A percentile compares a stretch with the other conserved stretches of the same genome.
Conservation (phyloP, 805 yeast species). For the Kodamaea lidongshanica region DNA sequence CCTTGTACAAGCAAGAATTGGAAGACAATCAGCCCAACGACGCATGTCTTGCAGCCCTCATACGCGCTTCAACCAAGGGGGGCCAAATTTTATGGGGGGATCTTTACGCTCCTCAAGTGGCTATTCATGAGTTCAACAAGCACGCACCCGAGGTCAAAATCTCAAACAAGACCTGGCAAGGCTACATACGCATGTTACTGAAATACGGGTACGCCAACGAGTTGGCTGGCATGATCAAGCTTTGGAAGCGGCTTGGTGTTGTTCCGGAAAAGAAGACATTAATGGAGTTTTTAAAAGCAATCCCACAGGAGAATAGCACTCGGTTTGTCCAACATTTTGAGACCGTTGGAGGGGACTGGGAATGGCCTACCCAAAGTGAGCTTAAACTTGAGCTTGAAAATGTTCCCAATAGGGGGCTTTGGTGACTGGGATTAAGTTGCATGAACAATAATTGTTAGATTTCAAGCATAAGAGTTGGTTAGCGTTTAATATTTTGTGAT, state of each 20-base stretch:
- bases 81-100: conserved; percentile 41
- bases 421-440: no score
- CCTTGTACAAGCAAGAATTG: conserved; percentile 24
- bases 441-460: no score
- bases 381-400: conserved; percentile 4
- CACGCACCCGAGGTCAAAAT: conserved; percentile 37
- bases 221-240: conserved; percentile 43
- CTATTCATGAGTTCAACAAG: conserved; percentile 51
- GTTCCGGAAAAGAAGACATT: conserved; percentile 38
- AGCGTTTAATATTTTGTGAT: no score
- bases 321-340: conserved; percentile 33
- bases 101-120: conserved; percentile 52
- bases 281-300: conserved; percentile 30
- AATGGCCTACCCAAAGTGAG: conserved; percentile 30
- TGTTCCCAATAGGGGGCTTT: no score
- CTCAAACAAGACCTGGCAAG: conserved; percentile 41
- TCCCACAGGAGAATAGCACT: conserved; percentile 33
- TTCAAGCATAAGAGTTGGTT: no score
- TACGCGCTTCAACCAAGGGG: conserved; percentile 40
- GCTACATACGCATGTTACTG: conserved; percentile 47
- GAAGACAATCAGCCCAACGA: conserved; percentile 21
- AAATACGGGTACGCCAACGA: conserved; percentile 43
- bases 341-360: conserved; percentile 22
- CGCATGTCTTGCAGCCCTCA: conserved; percentile 35
- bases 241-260: conserved; percentile 48